Evolutionary conservation across 1,284 basidiomycete species (phyloP), one percentile per base, ranked within the genome.

Genomic region (Trametes sp.): DNA sequence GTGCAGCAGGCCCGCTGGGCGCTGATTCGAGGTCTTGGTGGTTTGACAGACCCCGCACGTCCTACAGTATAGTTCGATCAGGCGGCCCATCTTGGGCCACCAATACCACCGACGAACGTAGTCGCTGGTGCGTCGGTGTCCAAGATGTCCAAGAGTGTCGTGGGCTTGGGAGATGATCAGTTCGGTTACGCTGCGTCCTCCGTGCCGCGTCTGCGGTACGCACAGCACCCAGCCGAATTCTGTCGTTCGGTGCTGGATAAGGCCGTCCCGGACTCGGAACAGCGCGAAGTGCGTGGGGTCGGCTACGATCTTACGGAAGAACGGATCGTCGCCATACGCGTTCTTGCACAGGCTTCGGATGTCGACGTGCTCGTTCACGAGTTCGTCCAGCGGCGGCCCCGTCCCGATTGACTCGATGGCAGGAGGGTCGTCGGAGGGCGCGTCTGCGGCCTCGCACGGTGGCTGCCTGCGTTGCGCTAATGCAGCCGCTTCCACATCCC

Each of bases 11-110:
- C 73, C 74, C 4, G 46, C 21, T 0, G 68, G 70, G 5, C 42
- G 23, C 2, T 63, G 49, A 24, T 60, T 69, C 0, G 38, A 38
- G 0, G 59, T 46, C 46, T 76, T 77, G 0, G 69, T 56, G 1
- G 48, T 61, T 21, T 74, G 72, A 54, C 74, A 77, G 2, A 48
- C 61, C 19, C 49, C 46, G 44, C 74, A 76, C 0, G 63, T 62
- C 2, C 54, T 48, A 52, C 74, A 75, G 60, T 71, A 76, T 5
- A 26, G 52, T 1, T 62, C 49, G 9, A 64, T 48, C n/a, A 69
- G 56, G 7, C 38, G n/a, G 1, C 63, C 68, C 3, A 78, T 66
- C 4, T 38, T 50, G 0, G 73, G 74, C 78, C 77, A 80, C 77
- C 77, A 80, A 53, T 70, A 76, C 68, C 68, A 75, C 26, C 38